phyloP scores from a whole-genome alignment of 2,329 filamentous ascomycete genomes.

The Pseudogymnoascus sp. region DNA sequence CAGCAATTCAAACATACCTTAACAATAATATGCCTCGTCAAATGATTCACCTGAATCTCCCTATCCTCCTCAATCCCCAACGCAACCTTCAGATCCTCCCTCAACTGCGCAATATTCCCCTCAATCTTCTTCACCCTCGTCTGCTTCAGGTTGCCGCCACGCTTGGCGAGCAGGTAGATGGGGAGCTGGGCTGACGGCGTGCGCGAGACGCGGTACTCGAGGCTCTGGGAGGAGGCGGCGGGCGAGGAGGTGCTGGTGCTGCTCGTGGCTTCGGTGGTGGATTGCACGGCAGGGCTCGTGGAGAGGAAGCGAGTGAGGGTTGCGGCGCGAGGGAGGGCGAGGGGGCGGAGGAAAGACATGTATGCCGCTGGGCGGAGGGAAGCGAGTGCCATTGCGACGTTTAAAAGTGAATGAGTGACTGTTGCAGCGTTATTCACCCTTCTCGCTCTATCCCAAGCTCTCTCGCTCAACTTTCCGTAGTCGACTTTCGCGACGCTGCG shows the following conservation, averaged over 20 bases:
- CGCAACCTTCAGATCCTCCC: conserved; percentile 52
- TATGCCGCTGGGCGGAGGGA: not conserved
- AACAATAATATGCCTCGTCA: conserved; percentile 68
- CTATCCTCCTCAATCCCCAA: conserved; percentile 45
- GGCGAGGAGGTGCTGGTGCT: not conserved
- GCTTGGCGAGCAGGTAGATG: conserved; percentile 67
- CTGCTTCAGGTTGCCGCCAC: conserved; percentile 66
- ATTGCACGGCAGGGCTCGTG: conserved; percentile 11
- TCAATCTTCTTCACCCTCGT: conserved; percentile 74
- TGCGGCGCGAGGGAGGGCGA: conserved; percentile 24
- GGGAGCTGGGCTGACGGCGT: conserved; percentile 64
- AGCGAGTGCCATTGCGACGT: not conserved
- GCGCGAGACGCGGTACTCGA: conserved; percentile 52
- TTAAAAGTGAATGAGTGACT: not conserved
- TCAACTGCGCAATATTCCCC: conserved; percentile 59
- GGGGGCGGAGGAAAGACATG: conserved; percentile 27
- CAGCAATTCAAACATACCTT: conserved; percentile 45
- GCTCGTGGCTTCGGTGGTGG: conserved; percentile 7
- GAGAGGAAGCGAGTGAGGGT: conserved; percentile 25
- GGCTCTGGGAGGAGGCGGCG: conserved; percentile 16
- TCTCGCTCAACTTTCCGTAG: conserved; percentile 5
- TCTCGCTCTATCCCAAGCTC: not conserved
- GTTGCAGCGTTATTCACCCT: not conserved
- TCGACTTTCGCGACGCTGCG: not conserved
- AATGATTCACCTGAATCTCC: conserved; percentile 40